These are phyloP conservation scores for Isochrysis galbana DNA, from an alignment of 78 protist species.

Conservation along the genomic window DNA sequence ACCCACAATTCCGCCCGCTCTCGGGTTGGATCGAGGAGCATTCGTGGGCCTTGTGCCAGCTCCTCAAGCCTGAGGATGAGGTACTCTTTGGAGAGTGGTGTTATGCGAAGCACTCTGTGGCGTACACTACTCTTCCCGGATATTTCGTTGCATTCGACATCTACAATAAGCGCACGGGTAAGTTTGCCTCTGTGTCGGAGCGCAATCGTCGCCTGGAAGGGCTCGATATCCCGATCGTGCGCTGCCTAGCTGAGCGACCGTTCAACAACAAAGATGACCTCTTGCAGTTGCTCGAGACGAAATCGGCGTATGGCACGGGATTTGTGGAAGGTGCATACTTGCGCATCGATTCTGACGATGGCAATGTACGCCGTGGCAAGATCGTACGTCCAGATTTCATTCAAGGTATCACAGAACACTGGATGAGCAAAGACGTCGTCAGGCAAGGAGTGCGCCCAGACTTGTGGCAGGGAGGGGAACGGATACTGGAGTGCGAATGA, in stretches of 20 bases:
- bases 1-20: conserved; percentile 27
- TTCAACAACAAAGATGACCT: background rate
- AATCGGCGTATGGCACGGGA: background rate
- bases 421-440: background rate
- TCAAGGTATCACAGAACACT: conserved; percentile 13
- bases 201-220: background rate
- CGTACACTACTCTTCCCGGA: conserved; percentile 48
- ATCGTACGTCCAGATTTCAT: conserved; percentile 43
- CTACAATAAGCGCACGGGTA: conserved; percentile 14
- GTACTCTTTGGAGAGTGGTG: conserved; percentile 64
- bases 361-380: conserved; percentile 11
- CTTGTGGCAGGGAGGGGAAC: background rate
- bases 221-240: background rate
- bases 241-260: background rate
- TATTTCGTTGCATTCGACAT: conserved; percentile 64
- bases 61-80: conserved; percentile 39
- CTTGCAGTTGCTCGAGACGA: background rate
- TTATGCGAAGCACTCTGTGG: conserved; percentile 42
- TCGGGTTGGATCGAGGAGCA: conserved; percentile 47
- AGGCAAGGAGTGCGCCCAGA: background rate
- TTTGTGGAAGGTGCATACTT: conserved; percentile 17
- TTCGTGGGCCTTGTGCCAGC: conserved; percentile 5
- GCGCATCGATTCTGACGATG: background rate
- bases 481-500: too few relatives aligned
- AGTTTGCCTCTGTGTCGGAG: background rate